These are phyloP conservation scores for Naganishia kalamii DNA, from an alignment of 768 basidiomycete genomes.

Conservation along the genomic window DNA sequence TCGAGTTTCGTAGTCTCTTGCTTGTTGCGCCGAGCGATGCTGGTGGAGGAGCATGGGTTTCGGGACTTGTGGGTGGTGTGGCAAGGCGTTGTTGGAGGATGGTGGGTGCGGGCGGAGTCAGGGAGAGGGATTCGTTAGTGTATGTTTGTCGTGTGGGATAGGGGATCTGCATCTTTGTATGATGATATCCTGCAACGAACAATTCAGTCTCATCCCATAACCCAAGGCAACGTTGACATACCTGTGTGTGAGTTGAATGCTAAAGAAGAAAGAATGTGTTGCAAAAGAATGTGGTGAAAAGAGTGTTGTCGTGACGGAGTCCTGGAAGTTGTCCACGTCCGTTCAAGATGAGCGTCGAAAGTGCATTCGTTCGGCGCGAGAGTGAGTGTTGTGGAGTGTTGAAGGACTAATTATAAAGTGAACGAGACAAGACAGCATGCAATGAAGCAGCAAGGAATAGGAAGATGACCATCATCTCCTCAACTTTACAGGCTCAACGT, in stretches of 20 bases:
- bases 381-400: neutral
- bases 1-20: constrained; percentile 1
- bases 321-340: neutral
- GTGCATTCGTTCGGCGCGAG: neutral
- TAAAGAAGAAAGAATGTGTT: neutral
- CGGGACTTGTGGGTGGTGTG: constrained; percentile 3
- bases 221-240: neutral
- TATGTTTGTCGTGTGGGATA: neutral
- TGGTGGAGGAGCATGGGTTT: neutral
- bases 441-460: neutral
- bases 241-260: neutral
- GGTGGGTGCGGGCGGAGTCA: constrained; percentile 1
- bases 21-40: neutral
- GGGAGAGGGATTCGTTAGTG: constrained; percentile 10
- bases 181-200: neutral
- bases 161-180: constrained; percentile 15
- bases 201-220: neutral
- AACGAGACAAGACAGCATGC: neutral
- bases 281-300: constrained; percentile 16
- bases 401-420: constrained; percentile 7
- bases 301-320: neutral
- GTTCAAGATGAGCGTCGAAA: neutral
- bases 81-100: constrained; percentile 6
- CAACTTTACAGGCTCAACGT: neutral
- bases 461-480: neutral